phyloP scores from a whole-genome alignment of 257 asterid species.

The Solanum etuberosum region DNA sequence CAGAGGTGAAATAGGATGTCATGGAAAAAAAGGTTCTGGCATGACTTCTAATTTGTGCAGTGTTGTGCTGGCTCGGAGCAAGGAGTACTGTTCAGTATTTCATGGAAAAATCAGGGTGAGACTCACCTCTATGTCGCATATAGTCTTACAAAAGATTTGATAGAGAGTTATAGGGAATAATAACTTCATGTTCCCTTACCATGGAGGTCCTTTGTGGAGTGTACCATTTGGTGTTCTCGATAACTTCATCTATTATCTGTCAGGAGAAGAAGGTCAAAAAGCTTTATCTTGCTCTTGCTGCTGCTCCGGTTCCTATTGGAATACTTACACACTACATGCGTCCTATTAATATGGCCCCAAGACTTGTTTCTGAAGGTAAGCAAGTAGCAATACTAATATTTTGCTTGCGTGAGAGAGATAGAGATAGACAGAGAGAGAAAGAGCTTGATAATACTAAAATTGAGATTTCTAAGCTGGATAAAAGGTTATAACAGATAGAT shows the following conservation, averaged over 20 bases:
- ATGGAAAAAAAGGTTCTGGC: not conserved
- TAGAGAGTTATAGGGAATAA: not conserved
- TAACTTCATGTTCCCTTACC: not conserved
- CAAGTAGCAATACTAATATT: not conserved
- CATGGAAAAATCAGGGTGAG: slow-evolving; percentile 94
- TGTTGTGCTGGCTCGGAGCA: slow-evolving; percentile 78
- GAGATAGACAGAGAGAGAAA: not conserved
- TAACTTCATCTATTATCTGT: not conserved
- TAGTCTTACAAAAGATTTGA: not conserved
- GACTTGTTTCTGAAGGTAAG: slow-evolving; percentile 68
- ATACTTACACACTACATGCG: slow-evolving; percentile 87
- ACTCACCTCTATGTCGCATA: not conserved
- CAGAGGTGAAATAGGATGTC: not conserved
- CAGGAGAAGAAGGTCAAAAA: slow-evolving; percentile 88
- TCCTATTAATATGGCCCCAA: slow-evolving; percentile 83
- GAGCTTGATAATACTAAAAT: not conserved
- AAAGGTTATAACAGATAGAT: not conserved
- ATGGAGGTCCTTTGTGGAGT: not conserved
- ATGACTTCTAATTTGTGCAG: slow-evolving; percentile 30
- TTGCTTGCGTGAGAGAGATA: not conserved
- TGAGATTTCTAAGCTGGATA: not conserved
- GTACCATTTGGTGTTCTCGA: not conserved
- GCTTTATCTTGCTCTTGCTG: slow-evolving; percentile 87
- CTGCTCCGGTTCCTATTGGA: slow-evolving; percentile 75
- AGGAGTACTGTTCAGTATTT: slow-evolving; percentile 79